Evolutionary conservation across 345 rosid genomes (phyloP), one percentile per base, ranked within the genome.

Genomic region (Sonneratia alba): DNA sequence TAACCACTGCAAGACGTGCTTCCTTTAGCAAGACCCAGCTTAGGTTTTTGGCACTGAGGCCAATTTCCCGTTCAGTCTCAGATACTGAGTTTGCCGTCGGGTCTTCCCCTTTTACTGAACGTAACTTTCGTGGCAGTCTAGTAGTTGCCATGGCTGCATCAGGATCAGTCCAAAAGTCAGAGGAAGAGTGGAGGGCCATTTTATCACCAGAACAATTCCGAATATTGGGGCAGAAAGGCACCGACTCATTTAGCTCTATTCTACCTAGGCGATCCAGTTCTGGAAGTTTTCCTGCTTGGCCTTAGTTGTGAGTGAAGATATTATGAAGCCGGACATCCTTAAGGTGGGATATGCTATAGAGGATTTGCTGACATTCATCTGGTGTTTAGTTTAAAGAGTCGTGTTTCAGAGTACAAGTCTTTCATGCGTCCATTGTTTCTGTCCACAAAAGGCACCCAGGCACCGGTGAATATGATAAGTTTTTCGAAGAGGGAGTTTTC

Each of bases 101-200:
- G 1, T 68, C 70, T 68, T n/a, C 70, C 56, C 56, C n/a, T 18
- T 43, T 43, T 19, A 38, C 68, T 3, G 75, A 71, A 22, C 88
- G 88, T 66, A 36, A 80, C 68, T 83, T 85, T 48, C 91, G 82
- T 48, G 78, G 87, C 14, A 81, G 88, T 56, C 67, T 83, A 16
- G 72, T 83, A 24, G 72, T 82, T 1, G 83, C 91, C 66, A 86
- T 89, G 97, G 82, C 89, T 57, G 80, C 84, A 77, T 49, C 88
- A 61, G 93, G 86, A 43, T 77, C 92, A 13, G 79, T 82, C 69
- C 86, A 78, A 73, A 95, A 90, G 81, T 81, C 99, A 0, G 96
- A 95, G 71, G 97, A 89, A 38, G 97, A 95, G 71, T 92, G 99
- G 99, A 93, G 89, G n/a, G 90, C 89, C 22, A 61, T 90, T 76